These are phyloP conservation scores for Schrenkiella parvula DNA, from an alignment of 345 rosid species.

Conservation along the genomic window DNA sequence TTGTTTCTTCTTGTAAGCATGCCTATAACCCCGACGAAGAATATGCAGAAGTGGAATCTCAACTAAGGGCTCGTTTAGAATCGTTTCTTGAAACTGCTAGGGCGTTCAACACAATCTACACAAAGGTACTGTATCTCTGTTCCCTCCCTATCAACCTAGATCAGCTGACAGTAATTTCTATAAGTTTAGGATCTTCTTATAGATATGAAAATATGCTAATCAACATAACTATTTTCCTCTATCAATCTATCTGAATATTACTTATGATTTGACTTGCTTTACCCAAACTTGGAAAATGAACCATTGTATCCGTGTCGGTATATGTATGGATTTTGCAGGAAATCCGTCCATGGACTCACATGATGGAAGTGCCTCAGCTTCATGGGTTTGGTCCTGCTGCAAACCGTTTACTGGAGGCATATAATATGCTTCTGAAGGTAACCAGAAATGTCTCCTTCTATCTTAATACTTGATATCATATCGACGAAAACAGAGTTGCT, in stretches of 20 bases:
- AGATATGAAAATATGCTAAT: background rate
- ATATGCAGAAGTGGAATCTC: slow-evolving; percentile 81
- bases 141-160: background rate
- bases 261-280: background rate
- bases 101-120: slow-evolving; percentile 87
- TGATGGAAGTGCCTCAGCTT: slow-evolving; percentile 99
- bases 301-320: background rate
- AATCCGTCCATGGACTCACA: slow-evolving; percentile 98
- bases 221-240: background rate
- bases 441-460: background rate
- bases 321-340: slow-evolving; percentile 42
- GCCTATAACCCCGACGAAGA: slow-evolving; percentile 97
- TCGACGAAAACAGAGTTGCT: background rate
- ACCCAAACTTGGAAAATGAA: background rate
- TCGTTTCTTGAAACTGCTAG: slow-evolving; percentile 93
- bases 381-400: slow-evolving; percentile 99
- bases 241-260: background rate
- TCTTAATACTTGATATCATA: background rate
- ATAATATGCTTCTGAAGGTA: slow-evolving; percentile 96
- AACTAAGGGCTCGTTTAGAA: slow-evolving; percentile 70
- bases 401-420: slow-evolving; percentile 92
- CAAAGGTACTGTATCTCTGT: slow-evolving; percentile 53
- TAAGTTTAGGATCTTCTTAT: background rate
- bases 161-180: background rate
- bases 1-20: slow-evolving; percentile 43